Percentiles rank a stretch among this genome's conserved stretches.
phyloP scores from a whole-genome alignment of 345 rosid genomes.

The Draba incana region DNA sequence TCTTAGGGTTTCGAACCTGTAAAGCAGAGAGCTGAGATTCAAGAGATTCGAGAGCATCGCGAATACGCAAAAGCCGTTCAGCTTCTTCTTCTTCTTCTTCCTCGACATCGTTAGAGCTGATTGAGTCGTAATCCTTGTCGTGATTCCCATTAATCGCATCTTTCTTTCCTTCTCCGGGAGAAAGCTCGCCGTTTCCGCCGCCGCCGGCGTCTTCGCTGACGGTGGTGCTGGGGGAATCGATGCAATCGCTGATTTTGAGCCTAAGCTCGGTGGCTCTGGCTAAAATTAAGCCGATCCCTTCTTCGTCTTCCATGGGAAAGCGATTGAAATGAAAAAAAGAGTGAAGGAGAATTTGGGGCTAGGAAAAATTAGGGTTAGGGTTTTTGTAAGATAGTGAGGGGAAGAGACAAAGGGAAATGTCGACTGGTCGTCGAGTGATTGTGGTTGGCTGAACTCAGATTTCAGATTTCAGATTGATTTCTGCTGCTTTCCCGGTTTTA shows the following conservation, averaged over 20 bases:
- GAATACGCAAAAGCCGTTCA: conserved; percentile 68
- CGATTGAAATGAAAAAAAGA: not conserved
- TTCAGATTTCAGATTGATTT: too few relatives aligned
- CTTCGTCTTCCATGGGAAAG: conserved; percentile 53
- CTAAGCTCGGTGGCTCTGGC: conserved; percentile 83
- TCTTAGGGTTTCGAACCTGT: conserved; percentile 59
- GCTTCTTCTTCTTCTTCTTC: conserved; percentile 51
- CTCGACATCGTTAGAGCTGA: conserved; percentile 50
- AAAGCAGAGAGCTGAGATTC: conserved; percentile 77
- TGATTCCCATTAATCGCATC: conserved; percentile 13
- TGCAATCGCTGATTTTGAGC: conserved; percentile 67
- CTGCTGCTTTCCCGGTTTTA: conserved; percentile 27
- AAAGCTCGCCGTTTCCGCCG: conserved; percentile 35
- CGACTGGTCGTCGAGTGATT: too few relatives aligned
- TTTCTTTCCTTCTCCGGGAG: conserved; percentile 29
- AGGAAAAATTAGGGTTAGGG: conserved; percentile 39
- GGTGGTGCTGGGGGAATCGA: conserved; percentile 47
- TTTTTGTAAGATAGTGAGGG: conserved; percentile 39
- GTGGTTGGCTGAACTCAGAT: too few relatives aligned
- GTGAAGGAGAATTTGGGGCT: conserved; percentile 22
- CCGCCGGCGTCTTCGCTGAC: conserved; percentile 30
- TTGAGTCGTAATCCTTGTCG: conserved; percentile 36
- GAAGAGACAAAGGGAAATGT: conserved; percentile 34
- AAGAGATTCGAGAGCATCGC: conserved; percentile 76
- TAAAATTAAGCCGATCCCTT: conserved; percentile 66